Conservation (phyloP, 257 asterid genomes). For the Coffea canephora region DNA sequence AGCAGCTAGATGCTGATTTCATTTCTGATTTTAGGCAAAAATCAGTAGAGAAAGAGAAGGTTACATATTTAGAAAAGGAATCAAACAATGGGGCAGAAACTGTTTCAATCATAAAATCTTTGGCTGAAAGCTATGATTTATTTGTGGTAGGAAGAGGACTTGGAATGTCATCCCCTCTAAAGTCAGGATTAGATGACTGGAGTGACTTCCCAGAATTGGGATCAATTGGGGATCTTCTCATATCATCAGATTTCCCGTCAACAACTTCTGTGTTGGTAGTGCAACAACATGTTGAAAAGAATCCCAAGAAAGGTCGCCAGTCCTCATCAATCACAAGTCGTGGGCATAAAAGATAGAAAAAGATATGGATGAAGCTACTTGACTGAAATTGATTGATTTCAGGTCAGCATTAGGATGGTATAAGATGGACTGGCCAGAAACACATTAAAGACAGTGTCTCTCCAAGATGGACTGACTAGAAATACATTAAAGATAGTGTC, state of each 20-base stretch:
- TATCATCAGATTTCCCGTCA: conserved; percentile 29
- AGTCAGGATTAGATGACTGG: conserved; percentile 31
- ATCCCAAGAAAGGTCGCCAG: not conserved
- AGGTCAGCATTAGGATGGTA: too few species aligned
- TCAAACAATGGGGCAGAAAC: conserved; percentile 27
- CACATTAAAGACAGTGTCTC: too few species aligned
- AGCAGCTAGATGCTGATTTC: conserved; percentile 10
- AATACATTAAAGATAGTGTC: too few species aligned
- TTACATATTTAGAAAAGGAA: conserved; percentile 17
- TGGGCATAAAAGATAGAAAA: not conserved
- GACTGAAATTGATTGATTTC: not conserved
- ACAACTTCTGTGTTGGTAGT: conserved; percentile 26
- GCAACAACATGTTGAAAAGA: conserved; percentile 20
- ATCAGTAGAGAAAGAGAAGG: conserved; percentile 3
- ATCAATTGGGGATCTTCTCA: conserved; percentile 26
- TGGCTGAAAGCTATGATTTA: conserved; percentile 19
- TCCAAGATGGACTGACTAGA: too few species aligned
- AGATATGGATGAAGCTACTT: not conserved
- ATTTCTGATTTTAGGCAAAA: conserved; percentile 14
- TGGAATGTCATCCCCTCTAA: conserved; percentile 23
- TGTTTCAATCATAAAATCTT: conserved; percentile 12
- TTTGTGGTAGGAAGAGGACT: conserved; percentile 29
- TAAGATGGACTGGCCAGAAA: too few species aligned
- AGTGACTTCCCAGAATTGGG: conserved; percentile 32
- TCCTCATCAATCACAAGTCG: not conserved